Conservation (phyloP, 805 yeast genomes). For the Sugiyamaella valdiviana region DNA sequence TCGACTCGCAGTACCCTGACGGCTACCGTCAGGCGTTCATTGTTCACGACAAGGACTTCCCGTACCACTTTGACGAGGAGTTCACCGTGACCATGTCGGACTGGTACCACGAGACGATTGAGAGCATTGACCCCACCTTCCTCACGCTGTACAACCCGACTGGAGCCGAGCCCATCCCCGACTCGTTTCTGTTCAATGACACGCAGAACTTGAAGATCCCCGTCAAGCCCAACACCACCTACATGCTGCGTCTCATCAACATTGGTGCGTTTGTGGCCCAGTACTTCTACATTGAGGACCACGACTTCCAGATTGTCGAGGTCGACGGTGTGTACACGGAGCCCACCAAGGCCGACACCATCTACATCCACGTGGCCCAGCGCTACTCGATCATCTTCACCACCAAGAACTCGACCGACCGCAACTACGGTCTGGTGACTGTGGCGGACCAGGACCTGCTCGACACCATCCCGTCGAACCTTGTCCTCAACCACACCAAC, state of each 20-base stretch:
- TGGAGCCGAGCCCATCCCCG: constrained; percentile 97
- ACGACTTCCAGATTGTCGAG: constrained; percentile 77
- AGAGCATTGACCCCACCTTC: constrained; percentile 47
- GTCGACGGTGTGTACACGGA: constrained; percentile 88
- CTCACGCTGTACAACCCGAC: constrained; percentile 79
- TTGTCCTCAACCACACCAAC: constrained; percentile 67
- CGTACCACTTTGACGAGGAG: constrained; percentile 62
- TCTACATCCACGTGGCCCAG: constrained; percentile 87
- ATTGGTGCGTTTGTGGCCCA: constrained; percentile 91
- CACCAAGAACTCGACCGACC: constrained; percentile 56
- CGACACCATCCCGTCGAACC: constrained; percentile 61
- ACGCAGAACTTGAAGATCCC: constrained; percentile 49
- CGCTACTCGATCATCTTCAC: constrained; percentile 75
- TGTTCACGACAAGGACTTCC: constrained; percentile 62
- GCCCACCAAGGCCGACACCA: constrained; percentile 57
- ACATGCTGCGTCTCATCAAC: constrained; percentile 72
- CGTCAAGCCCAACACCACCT: constrained; percentile 81
- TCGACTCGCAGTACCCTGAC: constrained; percentile 84
- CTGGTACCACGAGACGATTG: constrained; percentile 75
- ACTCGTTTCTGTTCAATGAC: constrained; percentile 71
- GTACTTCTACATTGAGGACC: constrained; percentile 83
- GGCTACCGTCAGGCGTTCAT: constrained; percentile 60
- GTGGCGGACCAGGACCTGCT: constrained; percentile 76
- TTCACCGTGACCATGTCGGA: constrained; percentile 62
- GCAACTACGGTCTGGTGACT: constrained; percentile 78